phyloP scores from a whole-genome alignment of 352 stramenopile species.

The Pythium aquatile region DNA sequence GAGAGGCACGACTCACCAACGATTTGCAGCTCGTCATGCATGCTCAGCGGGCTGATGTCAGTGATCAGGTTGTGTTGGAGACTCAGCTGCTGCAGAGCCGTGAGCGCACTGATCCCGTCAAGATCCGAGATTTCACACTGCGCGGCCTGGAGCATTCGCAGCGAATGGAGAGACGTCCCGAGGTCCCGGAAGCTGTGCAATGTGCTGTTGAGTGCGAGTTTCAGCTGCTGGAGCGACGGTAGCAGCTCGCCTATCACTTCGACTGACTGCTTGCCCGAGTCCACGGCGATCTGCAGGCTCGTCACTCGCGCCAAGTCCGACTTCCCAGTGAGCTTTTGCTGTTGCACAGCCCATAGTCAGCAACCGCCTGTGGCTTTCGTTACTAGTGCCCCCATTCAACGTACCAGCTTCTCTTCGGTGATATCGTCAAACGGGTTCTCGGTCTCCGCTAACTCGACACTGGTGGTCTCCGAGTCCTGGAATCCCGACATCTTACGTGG shows the following conservation, averaged over 20 bases:
- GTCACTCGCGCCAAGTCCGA: constrained; percentile 58
- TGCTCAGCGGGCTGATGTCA: constrained; percentile 78
- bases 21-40: constrained; percentile 84
- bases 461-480: neutral
- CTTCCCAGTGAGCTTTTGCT: constrained; percentile 64
- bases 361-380: too few relatives aligned
- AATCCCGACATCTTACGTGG: constrained; percentile 5
- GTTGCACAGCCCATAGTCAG: neutral
- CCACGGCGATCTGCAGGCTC: constrained; percentile 61
- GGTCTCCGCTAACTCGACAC: constrained; percentile 15
- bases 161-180: constrained; percentile 67
- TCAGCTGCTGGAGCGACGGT: constrained; percentile 65
- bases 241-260: constrained; percentile 78
- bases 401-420: constrained; percentile 71
- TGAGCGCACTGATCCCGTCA: constrained; percentile 82
- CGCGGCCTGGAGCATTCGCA: constrained; percentile 66
- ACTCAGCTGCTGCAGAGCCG: constrained; percentile 75
- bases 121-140: constrained; percentile 73
- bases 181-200: constrained; percentile 81
- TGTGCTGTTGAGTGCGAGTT: constrained; percentile 51
- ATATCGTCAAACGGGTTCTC: constrained; percentile 83
- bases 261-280: constrained; percentile 79
- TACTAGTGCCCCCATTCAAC: constrained; percentile 3
- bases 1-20: constrained; percentile 35
- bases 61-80: constrained; percentile 73